Percentiles rank a stretch among this genome's conserved stretches.
phyloP scores from a whole-genome alignment of 23 red algal genomes.

The Gracilaria vermiculophylla region DNA sequence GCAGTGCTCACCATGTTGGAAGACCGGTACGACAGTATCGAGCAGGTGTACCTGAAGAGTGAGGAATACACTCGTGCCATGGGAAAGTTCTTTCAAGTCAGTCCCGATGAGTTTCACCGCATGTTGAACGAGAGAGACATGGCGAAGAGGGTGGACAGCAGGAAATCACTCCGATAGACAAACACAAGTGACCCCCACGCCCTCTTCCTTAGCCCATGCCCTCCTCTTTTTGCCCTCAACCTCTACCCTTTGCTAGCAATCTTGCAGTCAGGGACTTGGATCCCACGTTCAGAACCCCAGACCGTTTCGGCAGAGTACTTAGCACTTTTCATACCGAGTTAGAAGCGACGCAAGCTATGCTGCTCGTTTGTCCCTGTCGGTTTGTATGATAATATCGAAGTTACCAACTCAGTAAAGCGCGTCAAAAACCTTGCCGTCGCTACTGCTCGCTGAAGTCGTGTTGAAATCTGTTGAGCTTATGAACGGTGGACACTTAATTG shows the following conservation, averaged over 20 bases:
- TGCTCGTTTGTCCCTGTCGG: not conserved
- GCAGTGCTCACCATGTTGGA: slow-evolving; percentile 47
- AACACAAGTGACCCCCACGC: too few relatives aligned
- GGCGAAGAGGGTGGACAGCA: slow-evolving; percentile 29
- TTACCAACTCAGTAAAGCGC: not conserved
- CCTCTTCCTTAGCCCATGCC: too few relatives aligned
- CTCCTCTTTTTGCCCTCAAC: too few relatives aligned
- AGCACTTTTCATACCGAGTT: not conserved
- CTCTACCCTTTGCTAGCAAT: too few relatives aligned
- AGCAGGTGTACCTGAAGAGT: slow-evolving; percentile 58
- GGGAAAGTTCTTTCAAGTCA: slow-evolving; percentile 67
- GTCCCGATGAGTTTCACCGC: slow-evolving; percentile 30
- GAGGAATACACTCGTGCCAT: slow-evolving; percentile 65
- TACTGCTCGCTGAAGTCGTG: not conserved
- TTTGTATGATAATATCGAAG: not conserved
- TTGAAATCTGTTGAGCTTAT: too few relatives aligned
- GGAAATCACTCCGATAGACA: not conserved
- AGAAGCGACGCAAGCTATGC: too few relatives aligned
- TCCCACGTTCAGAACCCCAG: not conserved
- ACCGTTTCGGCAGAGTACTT: not conserved
- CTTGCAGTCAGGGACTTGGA: not conserved
- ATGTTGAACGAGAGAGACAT: slow-evolving; percentile 22
- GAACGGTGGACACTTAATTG: too few relatives aligned
- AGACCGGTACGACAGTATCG: slow-evolving; percentile 55
- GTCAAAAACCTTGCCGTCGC: not conserved